phyloP scores from a whole-genome alignment of 306 rosid genomes.

The Trifolium repens region DNA sequence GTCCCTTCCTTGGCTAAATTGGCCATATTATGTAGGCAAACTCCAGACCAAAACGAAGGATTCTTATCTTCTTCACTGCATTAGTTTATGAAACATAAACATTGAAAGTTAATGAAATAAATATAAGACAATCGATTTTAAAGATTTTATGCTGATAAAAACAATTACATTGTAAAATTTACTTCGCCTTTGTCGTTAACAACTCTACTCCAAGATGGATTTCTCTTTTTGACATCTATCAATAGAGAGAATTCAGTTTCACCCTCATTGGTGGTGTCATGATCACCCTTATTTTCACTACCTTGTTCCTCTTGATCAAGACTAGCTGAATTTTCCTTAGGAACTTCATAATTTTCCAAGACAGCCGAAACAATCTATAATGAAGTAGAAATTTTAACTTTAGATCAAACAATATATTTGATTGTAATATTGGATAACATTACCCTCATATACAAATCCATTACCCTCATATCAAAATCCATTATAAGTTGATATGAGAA shows the following conservation, averaged over 20 bases:
- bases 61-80: slow-evolving; percentile 79
- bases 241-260: slow-evolving; percentile 51
- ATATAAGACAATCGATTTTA: slow-evolving; percentile 27
- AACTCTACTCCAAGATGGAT: slow-evolving; percentile 67
- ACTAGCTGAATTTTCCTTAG: slow-evolving; percentile 39
- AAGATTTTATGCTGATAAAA: slow-evolving; percentile 37
- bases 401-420: slow-evolving; percentile 32
- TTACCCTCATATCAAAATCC: too few relatives aligned
- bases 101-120: slow-evolving; percentile 36
- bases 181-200: slow-evolving; percentile 67
- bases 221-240: slow-evolving; percentile 51
- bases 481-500: too few relatives aligned
- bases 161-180: slow-evolving; percentile 66
- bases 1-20: slow-evolving; percentile 90
- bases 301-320: slow-evolving; percentile 48
- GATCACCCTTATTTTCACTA: slow-evolving; percentile 56
- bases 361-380: slow-evolving; percentile 85
- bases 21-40: slow-evolving; percentile 92
- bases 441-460: too few relatives aligned
- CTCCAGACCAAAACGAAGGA: slow-evolving; percentile 88
- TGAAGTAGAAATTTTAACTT: slow-evolving; percentile 31
- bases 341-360: slow-evolving; percentile 77
- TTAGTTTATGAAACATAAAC: slow-evolving; percentile 41
- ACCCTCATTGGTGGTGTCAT: slow-evolving; percentile 58
- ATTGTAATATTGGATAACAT: too few relatives aligned